Conservation (phyloP, 805 yeast species). For the Candida odintsovae region DNA sequence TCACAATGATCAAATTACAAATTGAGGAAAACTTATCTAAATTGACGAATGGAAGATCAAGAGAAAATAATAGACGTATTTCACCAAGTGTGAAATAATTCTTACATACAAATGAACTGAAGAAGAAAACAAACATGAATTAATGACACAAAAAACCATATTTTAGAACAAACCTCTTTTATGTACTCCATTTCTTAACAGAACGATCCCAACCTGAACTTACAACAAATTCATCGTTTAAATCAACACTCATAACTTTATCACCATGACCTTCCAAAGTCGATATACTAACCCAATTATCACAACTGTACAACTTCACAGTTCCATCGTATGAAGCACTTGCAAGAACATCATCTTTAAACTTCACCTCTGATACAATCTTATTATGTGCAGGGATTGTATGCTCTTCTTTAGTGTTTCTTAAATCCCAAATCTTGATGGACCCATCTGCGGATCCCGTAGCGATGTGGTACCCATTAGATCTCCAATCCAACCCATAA, state of each 20-base stretch:
- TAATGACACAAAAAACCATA: not conserved
- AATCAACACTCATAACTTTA: slow-evolving; percentile 67
- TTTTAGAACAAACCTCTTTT: not conserved
- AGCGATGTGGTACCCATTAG: slow-evolving; percentile 69
- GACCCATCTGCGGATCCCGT: slow-evolving; percentile 83
- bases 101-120: too few relatives aligned
- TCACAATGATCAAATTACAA: slow-evolving; percentile 8
- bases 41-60: slow-evolving; percentile 12
- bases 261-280: slow-evolving; percentile 56
- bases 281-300: slow-evolving; percentile 58
- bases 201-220: slow-evolving; percentile 85
- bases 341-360: slow-evolving; percentile 38
- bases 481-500: slow-evolving; percentile 66
- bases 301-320: slow-evolving; percentile 59
- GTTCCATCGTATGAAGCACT: slow-evolving; percentile 70
- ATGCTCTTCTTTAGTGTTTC: slow-evolving; percentile 38
- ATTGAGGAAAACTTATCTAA: slow-evolving; percentile 18
- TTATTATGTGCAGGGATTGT: slow-evolving; percentile 72
- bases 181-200: slow-evolving; percentile 54
- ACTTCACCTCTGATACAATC: slow-evolving; percentile 60
- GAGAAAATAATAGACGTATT: slow-evolving; percentile 16
- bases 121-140: not conserved
- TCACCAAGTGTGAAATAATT: slow-evolving; percentile 13
- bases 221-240: slow-evolving; percentile 40
- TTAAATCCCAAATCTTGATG: slow-evolving; percentile 81